These are phyloP conservation scores for Penicillium sp. DNA, from an alignment of 2,329 filamentous ascomycete species.

Conservation along the genomic window DNA sequence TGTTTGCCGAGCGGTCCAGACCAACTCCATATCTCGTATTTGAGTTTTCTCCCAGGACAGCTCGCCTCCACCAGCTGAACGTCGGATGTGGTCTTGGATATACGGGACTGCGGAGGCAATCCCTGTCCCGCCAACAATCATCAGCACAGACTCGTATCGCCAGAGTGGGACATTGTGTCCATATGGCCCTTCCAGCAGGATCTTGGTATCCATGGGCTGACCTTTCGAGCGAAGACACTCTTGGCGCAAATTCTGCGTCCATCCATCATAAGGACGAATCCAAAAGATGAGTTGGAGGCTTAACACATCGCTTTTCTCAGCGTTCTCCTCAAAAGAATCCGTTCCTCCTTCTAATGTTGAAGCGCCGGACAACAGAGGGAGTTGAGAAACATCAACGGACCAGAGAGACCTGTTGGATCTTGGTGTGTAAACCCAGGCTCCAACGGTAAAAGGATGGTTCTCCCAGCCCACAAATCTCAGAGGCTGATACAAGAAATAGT, in stretches of 20 bases:
- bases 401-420: not conserved
- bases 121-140: conserved; percentile 47
- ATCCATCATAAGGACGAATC: conserved; percentile 56
- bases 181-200: conserved; percentile 58
- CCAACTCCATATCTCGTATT: conserved; percentile 34
- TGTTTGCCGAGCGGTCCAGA: conserved; percentile 40
- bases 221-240: conserved; percentile 35
- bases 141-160: conserved; percentile 56
- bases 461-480: conserved; percentile 52
- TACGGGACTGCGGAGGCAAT: conserved; percentile 53
- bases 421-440: conserved; percentile 32
- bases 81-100: conserved; percentile 38
- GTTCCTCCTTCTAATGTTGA: not conserved
- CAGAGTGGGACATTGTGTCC: conserved; percentile 48
- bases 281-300: conserved; percentile 50
- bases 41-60: conserved; percentile 19
- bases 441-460: conserved; percentile 57
- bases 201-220: conserved; percentile 32
- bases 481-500: conserved; percentile 57
- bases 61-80: conserved; percentile 13
- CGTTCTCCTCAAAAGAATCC: not conserved
- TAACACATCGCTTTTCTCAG: conserved; percentile 1
- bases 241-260: conserved; percentile 52
- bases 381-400: conserved; percentile 21
- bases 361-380: conserved; percentile 31